phyloP scores from a whole-genome alignment of 2,329 filamentous ascomycete species.

The Diplocarpon rosae region DNA sequence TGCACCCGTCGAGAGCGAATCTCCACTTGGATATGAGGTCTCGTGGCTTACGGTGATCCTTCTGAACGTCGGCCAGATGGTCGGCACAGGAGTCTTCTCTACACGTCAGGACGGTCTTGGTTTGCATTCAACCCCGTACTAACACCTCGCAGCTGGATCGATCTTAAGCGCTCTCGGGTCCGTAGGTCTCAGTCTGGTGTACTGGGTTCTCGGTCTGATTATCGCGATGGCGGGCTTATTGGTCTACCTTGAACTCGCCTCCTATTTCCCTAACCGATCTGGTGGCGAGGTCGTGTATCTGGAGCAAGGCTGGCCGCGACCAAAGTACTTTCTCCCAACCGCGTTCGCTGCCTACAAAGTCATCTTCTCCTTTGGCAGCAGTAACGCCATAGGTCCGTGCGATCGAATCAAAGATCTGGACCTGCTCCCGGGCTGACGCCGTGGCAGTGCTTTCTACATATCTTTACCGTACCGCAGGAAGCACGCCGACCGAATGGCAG shows the following conservation, averaged over 20 bases:
- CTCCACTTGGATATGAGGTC: conserved; percentile 49
- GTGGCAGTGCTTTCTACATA: conserved; percentile 46
- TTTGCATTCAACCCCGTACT: neutral
- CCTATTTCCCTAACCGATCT: conserved; percentile 56
- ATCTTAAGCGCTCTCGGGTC: conserved; percentile 51
- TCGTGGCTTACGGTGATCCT: conserved; percentile 45
- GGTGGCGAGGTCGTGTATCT: conserved; percentile 58
- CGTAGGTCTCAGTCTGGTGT: conserved; percentile 49
- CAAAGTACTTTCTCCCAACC: conserved; percentile 52
- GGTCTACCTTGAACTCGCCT: conserved; percentile 52
- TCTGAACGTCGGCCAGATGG: conserved; percentile 51
- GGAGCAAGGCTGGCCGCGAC: conserved; percentile 55
- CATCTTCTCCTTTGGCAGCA: conserved; percentile 52
- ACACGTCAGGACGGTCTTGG: conserved; percentile 2
- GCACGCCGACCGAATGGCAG: conserved; percentile 46
- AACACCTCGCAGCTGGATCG: conserved; percentile 35
- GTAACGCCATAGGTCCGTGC: conserved; percentile 43
- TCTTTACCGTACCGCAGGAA: conserved; percentile 44
- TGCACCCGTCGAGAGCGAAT: conserved; percentile 47
- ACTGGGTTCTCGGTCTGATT: conserved; percentile 52
- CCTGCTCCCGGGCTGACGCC: neutral
- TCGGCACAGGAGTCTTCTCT: conserved; percentile 40
- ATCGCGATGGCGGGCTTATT: conserved; percentile 43
- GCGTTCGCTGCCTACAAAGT: conserved; percentile 54
- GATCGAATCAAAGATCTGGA: too few species aligned